These are phyloP conservation scores for Candida namnaoensis DNA, from an alignment of 805 yeast genomes.

Conservation along the genomic window DNA sequence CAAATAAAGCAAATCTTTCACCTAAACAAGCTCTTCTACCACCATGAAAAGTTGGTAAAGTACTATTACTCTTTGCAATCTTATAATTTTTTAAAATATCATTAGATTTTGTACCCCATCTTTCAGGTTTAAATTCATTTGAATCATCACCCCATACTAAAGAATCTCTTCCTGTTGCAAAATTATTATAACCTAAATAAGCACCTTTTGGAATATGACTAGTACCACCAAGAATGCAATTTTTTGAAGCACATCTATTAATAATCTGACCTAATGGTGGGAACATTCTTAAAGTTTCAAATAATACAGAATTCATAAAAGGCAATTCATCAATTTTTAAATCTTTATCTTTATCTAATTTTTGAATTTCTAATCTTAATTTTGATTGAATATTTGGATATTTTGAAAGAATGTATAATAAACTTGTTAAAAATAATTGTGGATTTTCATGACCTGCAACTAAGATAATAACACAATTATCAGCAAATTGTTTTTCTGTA, in stretches of 20 bases:
- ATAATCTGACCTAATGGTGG: slow-evolving; percentile 54
- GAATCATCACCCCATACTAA: slow-evolving; percentile 37
- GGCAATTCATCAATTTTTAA: slow-evolving; percentile 13
- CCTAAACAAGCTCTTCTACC: slow-evolving; percentile 54
- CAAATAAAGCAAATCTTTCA: slow-evolving; percentile 44
- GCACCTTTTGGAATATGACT: slow-evolving; percentile 39
- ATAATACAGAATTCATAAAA: slow-evolving; percentile 26
- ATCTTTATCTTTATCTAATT: slow-evolving; percentile 1
- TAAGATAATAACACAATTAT: slow-evolving; percentile 44
- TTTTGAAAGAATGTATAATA: slow-evolving; percentile 38
- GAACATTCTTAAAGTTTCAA: slow-evolving; percentile 38
- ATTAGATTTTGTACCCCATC: slow-evolving; percentile 40
- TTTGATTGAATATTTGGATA: slow-evolving; percentile 23
- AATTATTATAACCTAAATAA: slow-evolving; percentile 49
- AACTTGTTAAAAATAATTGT: slow-evolving; percentile 37
- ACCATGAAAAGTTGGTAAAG: slow-evolving; percentile 49
- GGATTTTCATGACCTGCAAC: slow-evolving; percentile 65
- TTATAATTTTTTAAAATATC: slow-evolving; percentile 32
- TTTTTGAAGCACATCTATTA: slow-evolving; percentile 34
- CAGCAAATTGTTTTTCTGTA: slow-evolving; percentile 37
- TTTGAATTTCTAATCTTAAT: slow-evolving; percentile 17
- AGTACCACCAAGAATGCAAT: slow-evolving; percentile 28
- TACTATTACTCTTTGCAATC: slow-evolving; percentile 33
- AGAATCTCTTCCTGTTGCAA: slow-evolving; percentile 38
- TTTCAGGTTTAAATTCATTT: slow-evolving; percentile 32